Conservation (phyloP, 257 asterid genomes). For the Solanum bulbocastanum region DNA sequence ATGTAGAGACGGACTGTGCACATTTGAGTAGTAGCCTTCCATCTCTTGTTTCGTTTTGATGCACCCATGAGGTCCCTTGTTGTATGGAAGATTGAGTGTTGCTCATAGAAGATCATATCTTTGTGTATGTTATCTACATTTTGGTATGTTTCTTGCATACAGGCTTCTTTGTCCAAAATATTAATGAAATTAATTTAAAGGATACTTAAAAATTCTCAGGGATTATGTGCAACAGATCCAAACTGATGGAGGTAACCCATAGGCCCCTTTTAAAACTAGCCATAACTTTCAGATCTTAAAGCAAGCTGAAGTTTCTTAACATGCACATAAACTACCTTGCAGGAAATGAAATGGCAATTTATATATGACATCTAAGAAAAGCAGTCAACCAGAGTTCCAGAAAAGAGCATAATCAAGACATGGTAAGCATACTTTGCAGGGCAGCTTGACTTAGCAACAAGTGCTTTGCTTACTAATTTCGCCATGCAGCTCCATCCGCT, state of each 20-base stretch:
- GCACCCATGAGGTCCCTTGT: neutral
- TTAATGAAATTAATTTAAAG: neutral
- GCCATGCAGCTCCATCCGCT: conserved; percentile 96
- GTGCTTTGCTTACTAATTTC: conserved; percentile 65
- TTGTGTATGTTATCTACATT: neutral
- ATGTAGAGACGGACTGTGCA: neutral
- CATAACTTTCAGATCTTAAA: neutral
- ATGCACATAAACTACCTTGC: neutral
- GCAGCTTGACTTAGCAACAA: conserved; percentile 89
- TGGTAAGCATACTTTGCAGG: conserved; percentile 75
- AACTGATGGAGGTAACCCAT: neutral
- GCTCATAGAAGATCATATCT: neutral
- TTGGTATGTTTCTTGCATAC: neutral
- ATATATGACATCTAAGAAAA: neutral
- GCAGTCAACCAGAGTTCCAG: neutral
- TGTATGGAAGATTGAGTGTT: neutral
- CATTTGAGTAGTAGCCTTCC: neutral
- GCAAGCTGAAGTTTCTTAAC: neutral
- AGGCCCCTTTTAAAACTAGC: neutral
- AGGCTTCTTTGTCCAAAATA: neutral
- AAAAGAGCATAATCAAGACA: neutral
- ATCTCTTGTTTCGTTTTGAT: neutral
- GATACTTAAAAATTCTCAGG: neutral
- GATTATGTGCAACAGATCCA: neutral
- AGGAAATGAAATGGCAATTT: neutral